Evolutionary conservation across 2,329 filamentous ascomycete species (phyloP).

Genomic region (Pyrenochaeta sp.): DNA sequence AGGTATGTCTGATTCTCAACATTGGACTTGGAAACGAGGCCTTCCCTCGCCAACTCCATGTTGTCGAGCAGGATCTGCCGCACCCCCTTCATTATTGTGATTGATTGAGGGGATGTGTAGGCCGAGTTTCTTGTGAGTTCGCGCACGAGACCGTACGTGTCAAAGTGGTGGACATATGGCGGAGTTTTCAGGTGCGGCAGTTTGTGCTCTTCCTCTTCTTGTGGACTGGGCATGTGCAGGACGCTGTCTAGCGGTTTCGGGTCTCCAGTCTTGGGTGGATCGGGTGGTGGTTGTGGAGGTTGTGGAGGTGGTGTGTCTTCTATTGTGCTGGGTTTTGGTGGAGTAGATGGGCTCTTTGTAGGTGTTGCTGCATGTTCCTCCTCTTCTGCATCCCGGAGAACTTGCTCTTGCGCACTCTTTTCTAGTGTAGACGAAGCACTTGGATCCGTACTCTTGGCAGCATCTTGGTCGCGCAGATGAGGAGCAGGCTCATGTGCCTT

Average conservation of each 20-base stretch:
- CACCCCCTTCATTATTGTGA: constrained; percentile 92
- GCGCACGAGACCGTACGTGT: constrained; percentile 89
- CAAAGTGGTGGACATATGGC: constrained; percentile 94
- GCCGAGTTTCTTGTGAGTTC: constrained; percentile 72
- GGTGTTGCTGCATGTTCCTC: constrained; percentile 31
- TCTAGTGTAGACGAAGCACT: constrained; percentile 6
- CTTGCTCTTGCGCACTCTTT: constrained; percentile 12
- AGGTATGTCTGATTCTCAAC: constrained; percentile 96
- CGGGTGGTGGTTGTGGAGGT: constrained; percentile 24
- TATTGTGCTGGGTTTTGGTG: constrained; percentile 15
- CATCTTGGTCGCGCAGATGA: constrained; percentile 38
- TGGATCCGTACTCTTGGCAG: constrained; percentile 10
- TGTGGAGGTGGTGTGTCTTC: constrained; percentile 20
- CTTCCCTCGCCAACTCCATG: constrained; percentile 79
- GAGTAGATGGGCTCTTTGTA: constrained; percentile 22
- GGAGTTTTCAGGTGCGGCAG: constrained; percentile 75
- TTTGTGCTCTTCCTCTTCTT: constrained; percentile 54
- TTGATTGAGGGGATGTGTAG: constrained; percentile 77
- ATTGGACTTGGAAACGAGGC: constrained; percentile 87
- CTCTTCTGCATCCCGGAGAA: constrained; percentile 34
- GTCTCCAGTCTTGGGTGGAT: constrained; percentile 33
- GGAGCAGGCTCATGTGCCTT: constrained; percentile 57
- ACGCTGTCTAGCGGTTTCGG: constrained; percentile 51
- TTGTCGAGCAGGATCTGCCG: constrained; percentile 79
- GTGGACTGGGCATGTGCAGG: constrained; percentile 51